These are phyloP conservation scores for Leptographium radiaticola DNA, from an alignment of 2,329 filamentous ascomycete genomes.

Conservation along the genomic window DNA sequence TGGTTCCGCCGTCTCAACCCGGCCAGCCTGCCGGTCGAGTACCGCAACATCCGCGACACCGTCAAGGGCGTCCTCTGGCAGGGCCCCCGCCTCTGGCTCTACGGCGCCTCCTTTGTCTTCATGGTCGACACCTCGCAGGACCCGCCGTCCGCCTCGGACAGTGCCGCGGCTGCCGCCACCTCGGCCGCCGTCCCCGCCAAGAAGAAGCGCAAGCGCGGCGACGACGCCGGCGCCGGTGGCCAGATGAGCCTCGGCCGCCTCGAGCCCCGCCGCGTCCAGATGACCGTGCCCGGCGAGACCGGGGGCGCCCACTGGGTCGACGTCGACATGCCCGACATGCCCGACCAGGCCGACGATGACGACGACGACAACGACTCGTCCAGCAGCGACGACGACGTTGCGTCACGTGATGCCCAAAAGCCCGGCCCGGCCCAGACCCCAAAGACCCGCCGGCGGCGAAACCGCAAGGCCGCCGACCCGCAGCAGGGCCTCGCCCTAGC, in stretches of 20 bases:
- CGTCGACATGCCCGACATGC: conserved; percentile 19
- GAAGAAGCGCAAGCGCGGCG: conserved; percentile 42
- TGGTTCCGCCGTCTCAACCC: conserved; percentile 80
- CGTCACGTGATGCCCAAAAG: conserved; percentile 10
- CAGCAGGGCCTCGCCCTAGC: too few species aligned
- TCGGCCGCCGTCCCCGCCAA: background rate
- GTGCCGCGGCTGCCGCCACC: background rate
- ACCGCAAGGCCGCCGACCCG: background rate
- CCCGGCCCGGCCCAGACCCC: conserved; percentile 14
- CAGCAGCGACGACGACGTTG: conserved; percentile 9
- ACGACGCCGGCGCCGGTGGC: conserved; percentile 37
- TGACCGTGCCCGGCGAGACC: conserved; percentile 16
- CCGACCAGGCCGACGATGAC: conserved; percentile 18
- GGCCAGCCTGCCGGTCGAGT: conserved; percentile 59
- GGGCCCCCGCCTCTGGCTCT: conserved; percentile 67
- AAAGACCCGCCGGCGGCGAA: background rate
- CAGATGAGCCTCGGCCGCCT: conserved; percentile 34
- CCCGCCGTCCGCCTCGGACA: conserved; percentile 12
- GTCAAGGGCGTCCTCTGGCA: conserved; percentile 83
- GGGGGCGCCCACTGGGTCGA: conserved; percentile 25
- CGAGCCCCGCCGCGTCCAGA: conserved; percentile 29
- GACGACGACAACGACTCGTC: conserved; percentile 9
- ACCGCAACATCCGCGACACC: conserved; percentile 61
- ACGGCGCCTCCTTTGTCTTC: conserved; percentile 73
- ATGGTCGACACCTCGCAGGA: conserved; percentile 81